Evolutionary conservation across 345 rosid species (phyloP).

Genomic region (Brassica juncea): DNA sequence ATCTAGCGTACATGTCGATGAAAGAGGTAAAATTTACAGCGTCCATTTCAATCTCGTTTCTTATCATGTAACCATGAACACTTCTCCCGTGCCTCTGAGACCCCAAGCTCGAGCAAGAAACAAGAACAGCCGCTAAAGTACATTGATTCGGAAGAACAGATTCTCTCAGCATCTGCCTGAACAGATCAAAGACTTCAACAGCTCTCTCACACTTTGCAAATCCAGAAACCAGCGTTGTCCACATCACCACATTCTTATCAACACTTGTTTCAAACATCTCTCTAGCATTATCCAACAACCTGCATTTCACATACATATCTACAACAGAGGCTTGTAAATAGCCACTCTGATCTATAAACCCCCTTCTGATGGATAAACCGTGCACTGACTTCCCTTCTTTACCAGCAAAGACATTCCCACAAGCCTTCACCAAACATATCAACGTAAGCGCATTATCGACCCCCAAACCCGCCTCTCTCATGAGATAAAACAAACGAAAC

Average conservation of each 20-base stretch:
- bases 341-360: constrained; percentile 35
- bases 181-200: constrained; percentile 48
- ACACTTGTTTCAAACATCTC: constrained; percentile 44
- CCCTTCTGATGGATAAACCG: constrained; percentile 42
- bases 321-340: constrained; percentile 47
- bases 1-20: constrained; percentile 60
- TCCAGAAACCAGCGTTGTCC: constrained; percentile 60
- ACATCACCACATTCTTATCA: constrained; percentile 53
- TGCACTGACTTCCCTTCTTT: constrained; percentile 54
- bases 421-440: constrained; percentile 49
- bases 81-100: constrained; percentile 51
- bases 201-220: constrained; percentile 49
- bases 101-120: constrained; percentile 56
- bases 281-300: constrained; percentile 40
- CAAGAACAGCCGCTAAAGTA: constrained; percentile 47
- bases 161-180: constrained; percentile 52
- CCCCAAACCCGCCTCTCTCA: constrained; percentile 42
- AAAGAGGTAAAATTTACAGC: constrained; percentile 46
- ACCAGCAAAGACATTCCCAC: constrained; percentile 46
- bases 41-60: constrained; percentile 49
- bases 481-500: constrained; percentile 46
- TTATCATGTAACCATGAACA: constrained; percentile 52
- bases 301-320: constrained; percentile 58
- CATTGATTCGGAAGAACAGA: constrained; percentile 49
- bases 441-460: constrained; percentile 40